Base-by-base conservation (phyloP, 345 rosid species). In the Jatropha curcas region DNA sequence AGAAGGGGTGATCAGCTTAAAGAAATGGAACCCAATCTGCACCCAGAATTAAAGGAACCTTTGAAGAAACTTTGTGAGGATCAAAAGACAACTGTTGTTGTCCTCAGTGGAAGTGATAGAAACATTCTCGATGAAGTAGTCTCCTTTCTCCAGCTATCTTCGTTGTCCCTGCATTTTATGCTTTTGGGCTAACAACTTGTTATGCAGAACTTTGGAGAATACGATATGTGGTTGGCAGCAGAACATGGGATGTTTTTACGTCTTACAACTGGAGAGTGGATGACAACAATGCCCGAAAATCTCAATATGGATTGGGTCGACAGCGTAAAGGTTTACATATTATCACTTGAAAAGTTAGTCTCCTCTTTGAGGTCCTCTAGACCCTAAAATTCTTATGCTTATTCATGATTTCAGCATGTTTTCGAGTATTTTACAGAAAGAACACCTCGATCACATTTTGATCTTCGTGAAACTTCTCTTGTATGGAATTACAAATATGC, bases 161-260 rank as follows among this genome's bases (percentile, higher is more conserved):
- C 35, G 33, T 60, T 62, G 19, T 66, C n/a, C 39, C 28, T 55
- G 45, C 51, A 61, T 67, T 41, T 30, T 65, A 51, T 20, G n/a
- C 30, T 55, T 70, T 30, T 67, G 65, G 61, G 39, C 71, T 76
- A 57, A 60, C n/a, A 27, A 60, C 53, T 71, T 71, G 25, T 51
- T 70, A 7, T 73, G 57, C 88, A 86, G 90, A 84, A 84, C 63
- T 87, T 87, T 76, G 84, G 81, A 13, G 88, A 81, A 59, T 87
- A 79, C 80, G 67, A 81, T 28, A 59, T 87, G 81, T 87, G 90
- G 90, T 72, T 87, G 82, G 90, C 90, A 51, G 90, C 88, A 51
- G 90, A 87, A 81, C 82, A 87, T 68, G 90, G 90, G 57, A 87
- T 87, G 88, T 87, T 84, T 67, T 67, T 87, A 55, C 88, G 90